Evolutionary conservation across 345 rosid species (phyloP), one percentile per base, ranked within the genome.

Genomic region (Populus alba): DNA sequence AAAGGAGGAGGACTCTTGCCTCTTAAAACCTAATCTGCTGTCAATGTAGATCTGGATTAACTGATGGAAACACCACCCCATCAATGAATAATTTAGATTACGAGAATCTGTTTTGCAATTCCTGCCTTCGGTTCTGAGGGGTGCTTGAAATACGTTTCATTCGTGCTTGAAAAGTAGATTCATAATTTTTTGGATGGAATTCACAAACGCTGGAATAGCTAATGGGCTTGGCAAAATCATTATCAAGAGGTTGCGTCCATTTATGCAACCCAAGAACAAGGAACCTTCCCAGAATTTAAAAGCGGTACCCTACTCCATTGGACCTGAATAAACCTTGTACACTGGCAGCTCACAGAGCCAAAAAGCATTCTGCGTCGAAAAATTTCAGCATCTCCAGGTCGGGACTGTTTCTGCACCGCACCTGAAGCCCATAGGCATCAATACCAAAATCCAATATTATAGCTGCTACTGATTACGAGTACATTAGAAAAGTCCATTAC

Each of bases 1-100:
- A 84, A 81, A 72, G 88, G 79, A 70, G 88, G 86, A 22, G 95
- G 93, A 29, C 72, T 92, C 23, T 53, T 90, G 79, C 89, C 92
- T 57, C 68, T 5, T 37, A 67, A 72, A 69, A 53, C 57, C 33
- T 82, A 66, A 80, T 66, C 74, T 62, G 75, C 67, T 6, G 11
- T 2, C 47, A 43, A 10, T 43, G 47, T 43, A 43, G 47, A 43
- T 43, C 47, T 43, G 47, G 47, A 23, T 57, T 57, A n/a, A 8
- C 13, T 9, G 27, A 55, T 22, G 27, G 62, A 57, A 57, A 57
- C 27, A 23, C 62, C 2, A 23, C 8, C 62, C 23, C 27, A 22
- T 55, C 1, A 22, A 55, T 2, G 1, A 3, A 55, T 55, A 10
- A 55, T 55, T 43, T 3, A 55, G 62, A 55, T 3, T 23, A 22